Percentiles rank a stretch among this genome's conserved stretches.
phyloP scores from a whole-genome alignment of 1,284 basidiomycete species.

The Heterobasidion occidentale region DNA sequence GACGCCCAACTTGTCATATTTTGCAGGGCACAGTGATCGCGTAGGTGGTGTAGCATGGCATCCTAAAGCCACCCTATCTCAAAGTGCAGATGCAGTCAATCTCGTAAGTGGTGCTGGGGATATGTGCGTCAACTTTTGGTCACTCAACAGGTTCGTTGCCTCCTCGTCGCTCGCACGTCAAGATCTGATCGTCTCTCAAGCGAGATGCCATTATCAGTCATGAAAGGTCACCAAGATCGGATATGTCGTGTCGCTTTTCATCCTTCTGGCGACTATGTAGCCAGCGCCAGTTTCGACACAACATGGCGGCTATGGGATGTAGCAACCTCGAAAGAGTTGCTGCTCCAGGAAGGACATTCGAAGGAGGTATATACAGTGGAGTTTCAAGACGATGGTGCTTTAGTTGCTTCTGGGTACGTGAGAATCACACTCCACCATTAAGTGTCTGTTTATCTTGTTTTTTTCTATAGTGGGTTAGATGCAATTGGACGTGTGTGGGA shows the following conservation, averaged over 20 bases:
- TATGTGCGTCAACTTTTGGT: conserved; percentile 84
- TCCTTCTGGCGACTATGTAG: conserved; percentile 88
- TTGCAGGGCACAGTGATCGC: conserved; percentile 78
- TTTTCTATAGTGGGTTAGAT: conserved; percentile 73
- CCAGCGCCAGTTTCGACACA: conserved; percentile 94
- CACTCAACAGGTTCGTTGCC: conserved; percentile 59
- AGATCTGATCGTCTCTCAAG: conserved; percentile 26
- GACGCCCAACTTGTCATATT: neutral
- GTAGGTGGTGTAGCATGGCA: conserved; percentile 98
- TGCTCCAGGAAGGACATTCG: conserved; percentile 95
- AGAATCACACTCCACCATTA: neutral
- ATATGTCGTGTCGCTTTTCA: conserved; percentile 95
- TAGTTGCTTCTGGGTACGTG: conserved; percentile 85
- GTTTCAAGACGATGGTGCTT: conserved; percentile 92
- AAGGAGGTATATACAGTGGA: conserved; percentile 95
- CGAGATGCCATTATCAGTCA: conserved; percentile 70
- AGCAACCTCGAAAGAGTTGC: conserved; percentile 69
- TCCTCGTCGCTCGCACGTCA: neutral
- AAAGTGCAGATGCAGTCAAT: conserved; percentile 66
- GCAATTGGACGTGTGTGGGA: conserved; percentile 98
- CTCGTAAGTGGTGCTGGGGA: conserved; percentile 92
- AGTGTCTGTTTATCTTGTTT: conserved; percentile 7
- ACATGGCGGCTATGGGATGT: conserved; percentile 99
- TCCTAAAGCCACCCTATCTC: conserved; percentile 83
- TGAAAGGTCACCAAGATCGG: conserved; percentile 87